Evolutionary conservation across 257 asterid genomes (phyloP), one percentile per base, ranked within the genome.

Genomic region (Datura wrightii): DNA sequence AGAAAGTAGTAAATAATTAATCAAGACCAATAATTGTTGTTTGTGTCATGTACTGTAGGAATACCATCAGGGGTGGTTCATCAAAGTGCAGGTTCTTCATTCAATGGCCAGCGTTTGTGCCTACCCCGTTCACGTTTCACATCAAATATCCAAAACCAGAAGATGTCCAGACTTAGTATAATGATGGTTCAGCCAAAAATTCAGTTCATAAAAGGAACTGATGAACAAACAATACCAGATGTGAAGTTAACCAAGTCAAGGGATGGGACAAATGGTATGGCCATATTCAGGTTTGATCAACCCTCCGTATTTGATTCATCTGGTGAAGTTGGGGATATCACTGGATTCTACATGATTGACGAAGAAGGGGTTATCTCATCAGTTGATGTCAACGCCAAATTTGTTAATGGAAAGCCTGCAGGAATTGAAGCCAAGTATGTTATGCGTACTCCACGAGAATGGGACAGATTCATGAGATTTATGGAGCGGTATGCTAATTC

Each of bases 401-500:
- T 92, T 82, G 92, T 96, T 67, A 94, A 97, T 14, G 99, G 99
- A 52, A 97, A 94, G 87, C 98, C 98, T 80, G 98, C 98, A 37
- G 97, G 97, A 13, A 90, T 94, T 16, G 98, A 96, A 89, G 99
- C 98, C 42, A 96, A 96, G 86, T 94, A 94, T 82, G 55, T 93
- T 62, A 94, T 93, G 98, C 89, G 98, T 36, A 87, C 94, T 53
- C 93, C 98, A 14, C 80, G 92, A 48, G 98, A 94, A 10, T 96
- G 98, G 98, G 99, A 95, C 87, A 86, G 99, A 91, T 96, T 95
- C 92, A 94, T 94, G 99, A 94, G 99, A 86, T 96, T 96, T 79
- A 96, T 94, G 98, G 97, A 96, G 89, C 86, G 98, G 50, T 94
- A 94, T 63, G 98, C 97, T 83, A 87, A 93, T 83, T 92, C 89